These are phyloP conservation scores for Penicillium rolfsii DNA, from an alignment of 2,329 filamentous ascomycete genomes.

Conservation along the genomic window DNA sequence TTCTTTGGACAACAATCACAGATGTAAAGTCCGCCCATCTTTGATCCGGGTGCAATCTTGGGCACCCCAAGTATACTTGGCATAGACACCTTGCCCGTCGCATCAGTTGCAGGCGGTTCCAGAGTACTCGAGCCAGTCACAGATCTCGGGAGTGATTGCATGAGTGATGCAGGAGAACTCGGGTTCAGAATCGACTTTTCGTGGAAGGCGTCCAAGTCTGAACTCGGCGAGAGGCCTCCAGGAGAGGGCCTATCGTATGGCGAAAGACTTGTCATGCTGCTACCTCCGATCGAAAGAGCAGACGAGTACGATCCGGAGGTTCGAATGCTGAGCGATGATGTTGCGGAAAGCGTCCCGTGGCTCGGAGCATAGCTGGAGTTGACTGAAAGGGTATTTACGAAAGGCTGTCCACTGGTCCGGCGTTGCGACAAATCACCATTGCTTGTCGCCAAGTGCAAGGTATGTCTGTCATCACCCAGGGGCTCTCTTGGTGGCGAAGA, in stretches of 20 bases:
- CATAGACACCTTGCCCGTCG: conserved; percentile 54
- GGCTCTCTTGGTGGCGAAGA: conserved; percentile 65
- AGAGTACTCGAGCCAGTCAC: conserved; percentile 41
- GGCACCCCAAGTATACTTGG: conserved; percentile 37
- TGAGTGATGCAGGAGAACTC: conserved; percentile 51
- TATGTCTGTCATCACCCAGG: conserved; percentile 40
- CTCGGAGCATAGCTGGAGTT: conserved; percentile 58
- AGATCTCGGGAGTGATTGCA: conserved; percentile 43
- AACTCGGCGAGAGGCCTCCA: conserved; percentile 60
- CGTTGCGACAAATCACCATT: conserved; percentile 59
- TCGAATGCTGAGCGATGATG: conserved; percentile 63
- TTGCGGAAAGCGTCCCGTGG: conserved; percentile 67
- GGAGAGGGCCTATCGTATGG: conserved; percentile 66
- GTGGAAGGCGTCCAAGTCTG: conserved; percentile 57
- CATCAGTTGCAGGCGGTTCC: conserved; percentile 45
- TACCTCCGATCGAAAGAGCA: conserved; percentile 62
- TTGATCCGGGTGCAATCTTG: conserved; percentile 42
- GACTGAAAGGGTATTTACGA: conserved; percentile 58
- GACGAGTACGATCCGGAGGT: conserved; percentile 65
- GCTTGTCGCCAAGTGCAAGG: conserved; percentile 41
- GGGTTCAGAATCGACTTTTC: conserved; percentile 55
- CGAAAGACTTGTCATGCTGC: conserved; percentile 67
- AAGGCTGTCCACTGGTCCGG: conserved; percentile 57
- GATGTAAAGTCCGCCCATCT: conserved; percentile 65
- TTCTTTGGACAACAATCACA: conserved; percentile 98